Evolutionary conservation across 192 early-diverging fungal species (phyloP).

Genomic region (Dissophora globulifera): DNA sequence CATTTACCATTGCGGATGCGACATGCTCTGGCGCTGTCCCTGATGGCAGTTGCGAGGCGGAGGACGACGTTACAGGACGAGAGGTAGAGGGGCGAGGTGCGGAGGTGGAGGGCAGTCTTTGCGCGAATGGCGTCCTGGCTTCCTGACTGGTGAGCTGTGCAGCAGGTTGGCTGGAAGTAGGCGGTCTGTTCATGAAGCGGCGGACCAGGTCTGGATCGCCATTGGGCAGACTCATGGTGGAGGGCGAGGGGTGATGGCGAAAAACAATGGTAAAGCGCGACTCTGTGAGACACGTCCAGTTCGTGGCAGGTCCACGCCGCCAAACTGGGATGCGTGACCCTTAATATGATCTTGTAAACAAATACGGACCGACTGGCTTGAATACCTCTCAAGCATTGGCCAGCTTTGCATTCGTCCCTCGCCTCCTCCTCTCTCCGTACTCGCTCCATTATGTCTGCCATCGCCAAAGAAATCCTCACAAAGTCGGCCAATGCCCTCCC

Average conservation of each 20-base stretch:
- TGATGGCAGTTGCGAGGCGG: not conserved
- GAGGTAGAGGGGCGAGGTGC: not conserved
- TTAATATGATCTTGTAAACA: slow-evolving; percentile 30
- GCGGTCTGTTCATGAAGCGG: slow-evolving; percentile 37
- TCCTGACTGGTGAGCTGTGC: not conserved
- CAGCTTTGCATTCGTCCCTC: not conserved
- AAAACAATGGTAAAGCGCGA: not conserved
- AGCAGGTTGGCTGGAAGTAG: not conserved
- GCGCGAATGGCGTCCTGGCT: slow-evolving; percentile 26
- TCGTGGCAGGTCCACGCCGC: not conserved
- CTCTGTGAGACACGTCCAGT: too few relatives aligned
- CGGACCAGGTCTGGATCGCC: slow-evolving; percentile 24
- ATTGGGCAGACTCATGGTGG: slow-evolving; percentile 26
- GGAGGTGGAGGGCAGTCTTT: slow-evolving; percentile 4
- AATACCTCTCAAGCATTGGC: too few relatives aligned
- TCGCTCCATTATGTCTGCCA: slow-evolving; percentile 32
- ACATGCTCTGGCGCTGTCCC: slow-evolving; percentile 10
- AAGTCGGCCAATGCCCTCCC: slow-evolving; percentile 45
- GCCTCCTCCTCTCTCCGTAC: not conserved
- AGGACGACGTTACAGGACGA: not conserved
- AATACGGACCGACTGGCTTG: too few relatives aligned
- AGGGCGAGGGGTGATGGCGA: not conserved
- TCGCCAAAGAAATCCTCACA: slow-evolving; percentile 53
- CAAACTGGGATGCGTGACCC: not conserved
- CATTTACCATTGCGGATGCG: slow-evolving; percentile 1